These are phyloP conservation scores for Suhomyces xylopsoci DNA, from an alignment of 805 yeast species.

Conservation along the genomic window DNA sequence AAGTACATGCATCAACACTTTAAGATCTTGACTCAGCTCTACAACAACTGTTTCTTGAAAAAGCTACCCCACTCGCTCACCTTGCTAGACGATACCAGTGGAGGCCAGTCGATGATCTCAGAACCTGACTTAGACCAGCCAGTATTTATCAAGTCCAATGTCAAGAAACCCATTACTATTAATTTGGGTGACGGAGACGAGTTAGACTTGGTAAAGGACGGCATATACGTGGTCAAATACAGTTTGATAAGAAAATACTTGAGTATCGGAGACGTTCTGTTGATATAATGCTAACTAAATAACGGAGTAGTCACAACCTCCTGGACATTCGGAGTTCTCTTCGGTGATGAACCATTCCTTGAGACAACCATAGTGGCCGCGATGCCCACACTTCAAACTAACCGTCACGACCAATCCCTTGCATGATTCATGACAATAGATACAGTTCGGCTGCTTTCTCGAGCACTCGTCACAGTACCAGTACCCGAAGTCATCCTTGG, in stretches of 20 bases:
- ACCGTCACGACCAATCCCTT: conserved; percentile 62
- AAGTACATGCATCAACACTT: conserved; percentile 68
- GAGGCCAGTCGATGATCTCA: conserved; percentile 66
- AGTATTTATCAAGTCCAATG: conserved; percentile 57
- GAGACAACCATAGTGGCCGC: conserved; percentile 80
- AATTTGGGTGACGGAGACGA: conserved; percentile 27
- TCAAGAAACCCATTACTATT: conserved; percentile 23
- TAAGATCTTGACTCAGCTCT: conserved; percentile 58
- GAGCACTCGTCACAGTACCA: conserved; percentile 85
- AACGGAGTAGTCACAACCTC: conserved; percentile 52
- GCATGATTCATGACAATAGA: conserved; percentile 73
- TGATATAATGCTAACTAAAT: conserved; percentile 21
- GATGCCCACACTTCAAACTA: conserved; percentile 75
- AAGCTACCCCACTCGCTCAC: conserved; percentile 68
- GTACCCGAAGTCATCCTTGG: conserved; percentile 50
- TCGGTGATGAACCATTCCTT: conserved; percentile 71
- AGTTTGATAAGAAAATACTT: conserved; percentile 32
- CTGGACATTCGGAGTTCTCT: conserved; percentile 71
- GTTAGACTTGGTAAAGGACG: conserved; percentile 50
- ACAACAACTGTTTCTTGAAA: conserved; percentile 62
- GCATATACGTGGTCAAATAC: conserved; percentile 75
- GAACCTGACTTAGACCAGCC: conserved; percentile 73
- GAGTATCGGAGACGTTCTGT: conserved; percentile 35
- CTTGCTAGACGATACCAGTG: conserved; percentile 68
- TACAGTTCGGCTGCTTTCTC: conserved; percentile 61